A percentile compares a stretch with the other conserved stretches of the same genome.
phyloP scores from a whole-genome alignment of 371 early-diverging fungal species.

The Nematocida sp. region DNA sequence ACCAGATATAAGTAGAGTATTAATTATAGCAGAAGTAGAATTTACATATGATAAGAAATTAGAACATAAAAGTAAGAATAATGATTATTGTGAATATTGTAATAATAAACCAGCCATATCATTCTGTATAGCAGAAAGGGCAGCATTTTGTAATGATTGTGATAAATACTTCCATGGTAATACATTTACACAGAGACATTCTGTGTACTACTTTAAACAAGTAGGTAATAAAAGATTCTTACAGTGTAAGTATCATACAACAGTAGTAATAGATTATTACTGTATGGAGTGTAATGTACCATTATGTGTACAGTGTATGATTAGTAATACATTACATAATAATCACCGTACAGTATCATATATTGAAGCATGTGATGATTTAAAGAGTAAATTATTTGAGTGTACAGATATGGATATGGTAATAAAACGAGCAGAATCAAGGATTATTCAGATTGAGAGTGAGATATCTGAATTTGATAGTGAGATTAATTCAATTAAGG shows the following conservation, averaged over 20 bases:
- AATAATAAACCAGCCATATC: constrained; percentile 49
- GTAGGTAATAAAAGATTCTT: constrained; percentile 69
- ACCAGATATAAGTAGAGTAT: constrained; percentile 65
- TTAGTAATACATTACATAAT: constrained; percentile 53
- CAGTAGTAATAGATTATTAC: constrained; percentile 67
- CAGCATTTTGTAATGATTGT: constrained; percentile 69
- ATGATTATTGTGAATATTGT: constrained; percentile 68
- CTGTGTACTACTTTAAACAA: constrained; percentile 66
- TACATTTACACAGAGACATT: constrained; percentile 68
- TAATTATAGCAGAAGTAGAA: constrained; percentile 66
- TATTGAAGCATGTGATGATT: constrained; percentile 67
- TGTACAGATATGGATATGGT: neutral
- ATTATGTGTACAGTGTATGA: constrained; percentile 69
- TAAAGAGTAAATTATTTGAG: constrained; percentile 39
- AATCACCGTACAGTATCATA: constrained; percentile 64
- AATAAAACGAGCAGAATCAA: neutral
- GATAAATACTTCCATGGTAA: constrained; percentile 68
- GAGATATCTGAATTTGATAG: constrained; percentile 60
- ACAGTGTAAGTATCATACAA: constrained; percentile 63
- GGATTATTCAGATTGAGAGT: constrained; percentile 19
- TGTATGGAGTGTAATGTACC: constrained; percentile 68
- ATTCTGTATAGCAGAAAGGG: constrained; percentile 71
- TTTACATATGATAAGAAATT: constrained; percentile 70
- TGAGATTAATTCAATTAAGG: constrained; percentile 54
- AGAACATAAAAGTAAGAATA: constrained; percentile 62